Percentiles rank a stretch among this genome's conserved stretches.
These are phyloP conservation scores for Microcyclospora pomicola DNA, from an alignment of 2,329 filamentous ascomycete species.

Conservation along the genomic window DNA sequence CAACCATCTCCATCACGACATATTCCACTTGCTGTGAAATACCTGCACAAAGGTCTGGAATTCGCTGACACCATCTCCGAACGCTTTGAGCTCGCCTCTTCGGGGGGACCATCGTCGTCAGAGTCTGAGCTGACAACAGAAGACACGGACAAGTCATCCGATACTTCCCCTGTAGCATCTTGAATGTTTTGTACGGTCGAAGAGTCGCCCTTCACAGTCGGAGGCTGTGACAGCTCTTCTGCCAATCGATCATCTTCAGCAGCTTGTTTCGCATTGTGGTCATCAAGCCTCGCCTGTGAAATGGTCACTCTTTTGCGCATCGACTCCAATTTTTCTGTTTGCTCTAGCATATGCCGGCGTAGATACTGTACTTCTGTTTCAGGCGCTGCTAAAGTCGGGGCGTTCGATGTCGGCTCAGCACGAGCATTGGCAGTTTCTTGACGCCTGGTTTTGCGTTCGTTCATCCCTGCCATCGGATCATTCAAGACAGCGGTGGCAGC, in stretches of 20 bases:
- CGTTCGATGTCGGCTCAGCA: too few relatives aligned
- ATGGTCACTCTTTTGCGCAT: slow-evolving; percentile 19
- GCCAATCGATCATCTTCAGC: neutral
- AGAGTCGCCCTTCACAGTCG: neutral
- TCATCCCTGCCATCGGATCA: neutral
- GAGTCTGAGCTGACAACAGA: slow-evolving; percentile 19
- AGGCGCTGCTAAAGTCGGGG: neutral
- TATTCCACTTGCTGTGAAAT: slow-evolving; percentile 18
- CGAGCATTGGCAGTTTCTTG: too few relatives aligned
- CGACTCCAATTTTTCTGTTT: slow-evolving; percentile 17
- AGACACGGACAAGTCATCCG: slow-evolving; percentile 15
- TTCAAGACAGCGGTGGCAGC: slow-evolving; percentile 5
- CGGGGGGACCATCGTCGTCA: slow-evolving; percentile 25
- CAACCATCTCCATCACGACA: slow-evolving; percentile 23
- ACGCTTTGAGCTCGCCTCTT: slow-evolving; percentile 25
- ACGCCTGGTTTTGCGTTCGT: too few relatives aligned
- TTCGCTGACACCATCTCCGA: slow-evolving; percentile 1
- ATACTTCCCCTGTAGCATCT: slow-evolving; percentile 1
- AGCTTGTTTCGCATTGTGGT: neutral
- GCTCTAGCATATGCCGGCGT: slow-evolving; percentile 4
- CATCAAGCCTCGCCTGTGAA: neutral
- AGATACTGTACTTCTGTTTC: slow-evolving; percentile 8
- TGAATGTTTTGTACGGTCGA: slow-evolving; percentile 7
- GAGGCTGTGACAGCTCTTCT: neutral
- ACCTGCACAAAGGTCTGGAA: slow-evolving; percentile 14